A percentile compares a stretch with the other conserved stretches of the same genome.
Conservation (phyloP, 306 rosid species). For the Gastrolobium villosum region DNA sequence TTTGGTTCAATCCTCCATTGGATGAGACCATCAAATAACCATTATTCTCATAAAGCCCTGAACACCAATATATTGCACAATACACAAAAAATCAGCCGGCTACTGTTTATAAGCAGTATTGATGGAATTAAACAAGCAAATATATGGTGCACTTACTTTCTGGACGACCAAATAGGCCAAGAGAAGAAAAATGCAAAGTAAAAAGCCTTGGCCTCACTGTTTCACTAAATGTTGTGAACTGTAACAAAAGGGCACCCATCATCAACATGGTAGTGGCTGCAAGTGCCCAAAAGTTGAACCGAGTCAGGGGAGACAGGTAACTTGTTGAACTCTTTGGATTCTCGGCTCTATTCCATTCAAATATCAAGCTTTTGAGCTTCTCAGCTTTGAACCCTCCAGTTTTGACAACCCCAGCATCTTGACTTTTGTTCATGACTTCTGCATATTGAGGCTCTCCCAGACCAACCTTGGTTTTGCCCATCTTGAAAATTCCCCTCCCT, state of each 20-base stretch:
- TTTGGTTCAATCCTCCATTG: constrained; percentile 76
- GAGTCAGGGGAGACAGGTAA: constrained; percentile 37
- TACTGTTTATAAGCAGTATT: neutral
- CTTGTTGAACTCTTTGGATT: constrained; percentile 31
- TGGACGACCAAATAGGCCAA: constrained; percentile 34
- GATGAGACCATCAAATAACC: constrained; percentile 74
- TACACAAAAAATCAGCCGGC: neutral
- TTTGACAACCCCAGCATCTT: constrained; percentile 12
- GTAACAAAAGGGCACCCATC: constrained; percentile 54
- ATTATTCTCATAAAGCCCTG: constrained; percentile 64
- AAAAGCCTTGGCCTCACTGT: constrained; percentile 39
- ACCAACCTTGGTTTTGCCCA: constrained; percentile 29
- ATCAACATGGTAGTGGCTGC: constrained; percentile 47
- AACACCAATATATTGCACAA: neutral
- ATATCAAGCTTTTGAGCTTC: constrained; percentile 48
- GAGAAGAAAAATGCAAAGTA: constrained; percentile 29
- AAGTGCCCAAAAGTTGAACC: constrained; percentile 33
- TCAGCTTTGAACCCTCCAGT: constrained; percentile 40
- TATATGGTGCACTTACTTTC: constrained; percentile 36
- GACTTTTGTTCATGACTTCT: neutral
- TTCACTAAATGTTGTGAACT: constrained; percentile 44
- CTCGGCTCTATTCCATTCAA: constrained; percentile 44
- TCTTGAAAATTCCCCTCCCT: constrained; percentile 2
- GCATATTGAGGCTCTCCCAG: constrained; percentile 35
- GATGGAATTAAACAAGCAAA: neutral